A percentile compares a stretch with the other conserved stretches of the same genome.
Evolutionary conservation across 495 filamentous ascomycete genomes (phyloP).

Genomic region (Pseudomonodictys pantanalensis): DNA sequence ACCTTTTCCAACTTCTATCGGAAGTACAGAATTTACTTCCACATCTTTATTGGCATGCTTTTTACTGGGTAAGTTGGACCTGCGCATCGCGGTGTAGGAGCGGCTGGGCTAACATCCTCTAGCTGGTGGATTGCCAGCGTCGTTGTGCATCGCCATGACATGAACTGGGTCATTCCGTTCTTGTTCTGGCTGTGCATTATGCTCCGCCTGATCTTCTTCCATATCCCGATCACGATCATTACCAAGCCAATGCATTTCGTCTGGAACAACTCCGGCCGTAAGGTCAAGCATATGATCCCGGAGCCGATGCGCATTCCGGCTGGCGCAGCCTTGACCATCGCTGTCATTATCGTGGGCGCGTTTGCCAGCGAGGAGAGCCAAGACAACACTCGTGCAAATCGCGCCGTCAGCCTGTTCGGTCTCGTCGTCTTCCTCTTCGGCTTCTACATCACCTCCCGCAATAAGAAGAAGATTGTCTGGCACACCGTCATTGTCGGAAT

Average conservation of each 20-base stretch:
- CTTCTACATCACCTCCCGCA: constrained; percentile 67
- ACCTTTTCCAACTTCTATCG: constrained; percentile 40
- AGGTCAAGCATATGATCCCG: constrained; percentile 56
- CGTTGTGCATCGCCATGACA: constrained; percentile 66
- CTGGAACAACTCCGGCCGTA: constrained; percentile 62
- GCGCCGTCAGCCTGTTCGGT: constrained; percentile 77
- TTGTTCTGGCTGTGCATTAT: constrained; percentile 74
- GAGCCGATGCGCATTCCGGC: constrained; percentile 57
- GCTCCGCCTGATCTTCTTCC: constrained; percentile 69
- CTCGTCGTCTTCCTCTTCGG: constrained; percentile 65
- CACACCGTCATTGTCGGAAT: constrained; percentile 88
- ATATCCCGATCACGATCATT: constrained; percentile 64
- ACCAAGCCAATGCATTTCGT: constrained; percentile 61
- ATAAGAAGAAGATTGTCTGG: constrained; percentile 71
- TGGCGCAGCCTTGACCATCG: constrained; percentile 59
- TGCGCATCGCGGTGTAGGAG: neutral
- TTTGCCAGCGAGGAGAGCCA: constrained; percentile 66
- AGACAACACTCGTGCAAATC: constrained; percentile 75
- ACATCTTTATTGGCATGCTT: constrained; percentile 53
- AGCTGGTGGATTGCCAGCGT: constrained; percentile 90
- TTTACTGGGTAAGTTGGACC: constrained; percentile 57
- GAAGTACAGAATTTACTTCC: constrained; percentile 46
- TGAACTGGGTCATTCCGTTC: constrained; percentile 82
- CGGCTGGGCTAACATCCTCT: neutral
- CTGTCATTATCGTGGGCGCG: constrained; percentile 69